These are phyloP conservation scores for Massariosphaeria phaeospora DNA, from an alignment of 495 filamentous ascomycete genomes.

Conservation along the genomic window DNA sequence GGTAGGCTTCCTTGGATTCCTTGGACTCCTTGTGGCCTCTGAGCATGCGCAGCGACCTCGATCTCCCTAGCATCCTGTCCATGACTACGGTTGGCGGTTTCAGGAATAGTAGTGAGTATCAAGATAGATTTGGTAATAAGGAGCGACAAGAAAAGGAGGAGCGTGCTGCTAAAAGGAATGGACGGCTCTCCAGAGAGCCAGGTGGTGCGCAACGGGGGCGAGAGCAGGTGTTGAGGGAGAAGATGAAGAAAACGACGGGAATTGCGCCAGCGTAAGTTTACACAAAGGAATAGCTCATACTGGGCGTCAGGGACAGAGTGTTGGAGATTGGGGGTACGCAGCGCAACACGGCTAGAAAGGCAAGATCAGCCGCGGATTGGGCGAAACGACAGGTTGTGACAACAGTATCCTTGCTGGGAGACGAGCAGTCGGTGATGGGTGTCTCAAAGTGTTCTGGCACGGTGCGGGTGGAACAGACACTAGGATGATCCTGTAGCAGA, in stretches of 20 bases:
- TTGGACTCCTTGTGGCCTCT: slow-evolving; percentile 16
- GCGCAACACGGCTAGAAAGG: slow-evolving; percentile 10
- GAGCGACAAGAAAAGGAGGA: slow-evolving; percentile 16
- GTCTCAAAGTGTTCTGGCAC: slow-evolving; percentile 18
- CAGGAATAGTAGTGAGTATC: slow-evolving; percentile 27
- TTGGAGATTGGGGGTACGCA: slow-evolving; percentile 18
- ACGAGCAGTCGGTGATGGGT: slow-evolving; percentile 15
- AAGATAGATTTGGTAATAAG: slow-evolving; percentile 21
- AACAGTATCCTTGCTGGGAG: slow-evolving; percentile 25
- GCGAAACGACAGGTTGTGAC: slow-evolving; percentile 8
- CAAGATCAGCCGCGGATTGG: slow-evolving; percentile 18
- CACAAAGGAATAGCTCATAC: too few species aligned
- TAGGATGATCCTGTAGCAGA: slow-evolving; percentile 23
- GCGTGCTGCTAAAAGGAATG: slow-evolving; percentile 41
- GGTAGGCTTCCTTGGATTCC: slow-evolving; percentile 27
- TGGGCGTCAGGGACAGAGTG: slow-evolving; percentile 29
- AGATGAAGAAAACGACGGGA: slow-evolving; percentile 11
- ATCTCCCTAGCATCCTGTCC: slow-evolving; percentile 30
- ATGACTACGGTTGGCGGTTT: slow-evolving; percentile 38
- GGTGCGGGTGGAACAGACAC: slow-evolving; percentile 14
- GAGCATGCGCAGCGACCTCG: slow-evolving; percentile 29
- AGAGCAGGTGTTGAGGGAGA: slow-evolving; percentile 24
- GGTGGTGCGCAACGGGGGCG: slow-evolving; percentile 22
- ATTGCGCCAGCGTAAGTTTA: too few species aligned
- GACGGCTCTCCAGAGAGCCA: slow-evolving; percentile 51